These are phyloP conservation scores for Diaporthe vexans DNA, from an alignment of 2,329 filamentous ascomycete species.

Conservation along the genomic window DNA sequence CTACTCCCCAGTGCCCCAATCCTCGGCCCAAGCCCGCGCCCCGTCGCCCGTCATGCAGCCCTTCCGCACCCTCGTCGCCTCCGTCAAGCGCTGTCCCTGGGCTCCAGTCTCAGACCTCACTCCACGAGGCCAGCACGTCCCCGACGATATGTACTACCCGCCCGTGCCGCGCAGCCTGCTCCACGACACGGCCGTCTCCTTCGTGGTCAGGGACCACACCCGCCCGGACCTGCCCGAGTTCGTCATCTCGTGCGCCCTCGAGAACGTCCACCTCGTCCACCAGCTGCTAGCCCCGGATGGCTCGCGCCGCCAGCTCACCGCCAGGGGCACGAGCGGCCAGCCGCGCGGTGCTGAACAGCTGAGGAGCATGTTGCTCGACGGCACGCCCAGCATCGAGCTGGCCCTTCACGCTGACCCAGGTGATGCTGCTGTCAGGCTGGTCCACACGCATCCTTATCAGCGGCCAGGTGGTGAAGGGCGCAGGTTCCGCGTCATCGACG, in stretches of 20 bases:
- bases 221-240: conserved; percentile 38
- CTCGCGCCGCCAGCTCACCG: conserved; percentile 26
- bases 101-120: conserved; percentile 11
- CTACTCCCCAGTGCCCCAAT: background rate
- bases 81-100: conserved; percentile 39
- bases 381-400: conserved; percentile 40
- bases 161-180: conserved; percentile 34
- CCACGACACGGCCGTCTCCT: conserved; percentile 39
- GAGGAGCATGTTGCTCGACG: conserved; percentile 40
- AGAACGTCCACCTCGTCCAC: conserved; percentile 36
- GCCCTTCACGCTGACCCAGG: background rate
- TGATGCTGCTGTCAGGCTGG: background rate
- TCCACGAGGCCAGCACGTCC: background rate
- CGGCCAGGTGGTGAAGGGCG: background rate
- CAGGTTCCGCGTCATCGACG: background rate
- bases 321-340: conserved; percentile 34
- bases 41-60: conserved; percentile 22
- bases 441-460: no score
- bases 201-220: conserved; percentile 39
- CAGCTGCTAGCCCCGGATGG: conserved; percentile 31
- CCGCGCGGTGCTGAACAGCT: conserved; percentile 33
- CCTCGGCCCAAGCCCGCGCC: background rate
- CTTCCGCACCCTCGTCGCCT: conserved; percentile 28
- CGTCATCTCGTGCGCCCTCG: conserved; percentile 39
- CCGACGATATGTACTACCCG: conserved; percentile 30